A percentile compares a stretch with the other conserved stretches of the same genome.
These are phyloP conservation scores for Coemansia sp. DNA, from an alignment of 192 early-diverging fungal genomes.

Conservation along the genomic window DNA sequence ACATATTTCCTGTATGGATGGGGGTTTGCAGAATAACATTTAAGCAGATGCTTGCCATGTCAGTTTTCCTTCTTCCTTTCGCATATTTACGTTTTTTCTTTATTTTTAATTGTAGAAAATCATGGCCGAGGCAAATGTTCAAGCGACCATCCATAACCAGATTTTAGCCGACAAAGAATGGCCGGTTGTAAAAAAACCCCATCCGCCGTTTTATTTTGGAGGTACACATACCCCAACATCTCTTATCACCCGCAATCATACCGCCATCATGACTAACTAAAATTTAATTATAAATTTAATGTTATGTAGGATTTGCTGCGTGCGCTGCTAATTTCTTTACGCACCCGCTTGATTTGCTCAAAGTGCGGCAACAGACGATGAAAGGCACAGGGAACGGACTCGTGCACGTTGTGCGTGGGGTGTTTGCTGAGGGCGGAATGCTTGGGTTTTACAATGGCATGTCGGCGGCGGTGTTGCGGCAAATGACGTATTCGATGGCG, in stretches of 20 bases:
- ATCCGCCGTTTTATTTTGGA: slow-evolving; percentile 46
- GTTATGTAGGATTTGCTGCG: slow-evolving; percentile 40
- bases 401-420: slow-evolving; percentile 70
- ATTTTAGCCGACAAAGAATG: slow-evolving; percentile 11
- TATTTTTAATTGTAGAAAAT: neutral
- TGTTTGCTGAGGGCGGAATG: slow-evolving; percentile 64
- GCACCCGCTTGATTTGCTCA: slow-evolving; percentile 83
- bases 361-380: slow-evolving; percentile 88
- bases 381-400: slow-evolving; percentile 53
- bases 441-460: slow-evolving; percentile 69
- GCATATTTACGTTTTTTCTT: slow-evolving; percentile 1
- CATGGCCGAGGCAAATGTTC: slow-evolving; percentile 10
- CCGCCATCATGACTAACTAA: too few relatives aligned
- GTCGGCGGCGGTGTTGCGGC: slow-evolving; percentile 71
- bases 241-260: neutral
- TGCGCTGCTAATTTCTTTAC: slow-evolving; percentile 60
- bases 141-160: neutral
- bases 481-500: slow-evolving; percentile 78
- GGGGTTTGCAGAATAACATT: neutral
- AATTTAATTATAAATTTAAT: too few relatives aligned
- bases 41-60: neutral
- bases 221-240: slow-evolving; percentile 8
- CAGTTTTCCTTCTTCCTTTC: slow-evolving; percentile 4
- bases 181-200: slow-evolving; percentile 46
- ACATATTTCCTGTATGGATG: too few relatives aligned